phyloP scores from a whole-genome alignment of 768 basidiomycete genomes.

The Boletus patriciae region DNA sequence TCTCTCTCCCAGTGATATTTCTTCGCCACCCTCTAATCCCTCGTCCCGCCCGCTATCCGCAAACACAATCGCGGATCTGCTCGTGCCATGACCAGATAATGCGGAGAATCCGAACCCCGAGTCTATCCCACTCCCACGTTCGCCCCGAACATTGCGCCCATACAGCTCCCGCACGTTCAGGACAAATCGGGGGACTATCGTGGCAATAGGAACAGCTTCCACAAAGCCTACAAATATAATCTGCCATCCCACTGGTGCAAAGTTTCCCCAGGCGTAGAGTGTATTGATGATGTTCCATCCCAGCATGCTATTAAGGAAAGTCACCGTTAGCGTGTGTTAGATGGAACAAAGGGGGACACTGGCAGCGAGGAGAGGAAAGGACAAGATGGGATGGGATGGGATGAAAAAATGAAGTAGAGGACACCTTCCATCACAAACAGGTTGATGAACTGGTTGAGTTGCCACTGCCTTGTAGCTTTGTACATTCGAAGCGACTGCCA shows the following conservation, averaged over 20 bases:
- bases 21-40: background rate
- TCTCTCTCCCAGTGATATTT: background rate
- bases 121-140: background rate
- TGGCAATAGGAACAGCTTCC: background rate
- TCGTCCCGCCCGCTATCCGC: background rate
- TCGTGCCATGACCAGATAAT: background rate
- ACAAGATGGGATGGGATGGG: no score
- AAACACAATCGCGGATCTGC: background rate
- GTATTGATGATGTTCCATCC: background rate
- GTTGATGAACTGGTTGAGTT: conserved; percentile 8
- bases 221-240: background rate
- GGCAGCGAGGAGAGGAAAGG: background rate
- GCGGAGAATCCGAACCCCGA: conserved; percentile 3
- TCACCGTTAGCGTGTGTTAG: background rate
- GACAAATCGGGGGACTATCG: conserved; percentile 5
- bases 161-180: conserved; percentile 8
- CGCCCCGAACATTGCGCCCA: background rate
- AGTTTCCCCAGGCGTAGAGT: background rate
- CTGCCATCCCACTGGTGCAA: background rate
- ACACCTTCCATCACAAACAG: conserved; percentile 6
- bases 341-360: background rate
- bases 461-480: background rate
- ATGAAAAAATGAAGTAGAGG: conserved; percentile 13
- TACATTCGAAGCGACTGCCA: conserved; percentile 2
- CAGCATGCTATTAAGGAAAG: background rate